These are phyloP conservation scores for Penicillium paxilli DNA, from an alignment of 495 filamentous ascomycete species.

Conservation along the genomic window DNA sequence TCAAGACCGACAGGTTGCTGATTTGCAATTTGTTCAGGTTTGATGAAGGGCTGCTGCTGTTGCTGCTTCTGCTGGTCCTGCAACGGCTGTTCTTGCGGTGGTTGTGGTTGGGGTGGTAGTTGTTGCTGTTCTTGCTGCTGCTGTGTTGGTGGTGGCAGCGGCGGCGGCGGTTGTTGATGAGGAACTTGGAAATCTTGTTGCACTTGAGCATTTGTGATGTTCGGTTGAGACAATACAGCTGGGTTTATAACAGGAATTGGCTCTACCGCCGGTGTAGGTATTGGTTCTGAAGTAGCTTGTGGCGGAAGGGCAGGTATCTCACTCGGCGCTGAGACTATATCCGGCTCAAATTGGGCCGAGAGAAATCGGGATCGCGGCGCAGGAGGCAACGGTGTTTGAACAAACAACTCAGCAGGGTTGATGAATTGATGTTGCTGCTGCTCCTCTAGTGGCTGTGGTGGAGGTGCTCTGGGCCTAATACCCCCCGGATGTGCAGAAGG, in stretches of 20 bases:
- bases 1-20: conserved; percentile 12
- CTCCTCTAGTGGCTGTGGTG: conserved; percentile 18
- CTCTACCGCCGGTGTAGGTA: too few species aligned
- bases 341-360: conserved; percentile 27
- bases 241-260: too few species aligned
- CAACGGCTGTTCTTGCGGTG: too few species aligned
- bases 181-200: conserved; percentile 12
- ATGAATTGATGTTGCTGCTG: conserved; percentile 45
- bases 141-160: too few species aligned
- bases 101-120: too few species aligned
- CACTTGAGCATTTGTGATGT: background rate
- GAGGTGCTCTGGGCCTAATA: conserved; percentile 9
- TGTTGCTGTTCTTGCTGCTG: too few species aligned
- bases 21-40: conserved; percentile 4
- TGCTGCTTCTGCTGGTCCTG: conserved; percentile 1
- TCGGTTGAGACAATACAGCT: background rate
- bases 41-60: conserved; percentile 7
- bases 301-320: too few species aligned
- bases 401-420: conserved; percentile 42
- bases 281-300: too few species aligned
- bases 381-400: conserved; percentile 34
- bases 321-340: conserved; percentile 2
- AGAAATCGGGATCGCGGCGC: conserved; percentile 31
- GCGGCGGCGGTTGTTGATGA: too few species aligned
- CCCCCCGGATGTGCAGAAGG: background rate